Evolutionary conservation across 2,329 filamentous ascomycete species (phyloP), one percentile per base, ranked within the genome.

Genomic region (Colletotrichum sp.): DNA sequence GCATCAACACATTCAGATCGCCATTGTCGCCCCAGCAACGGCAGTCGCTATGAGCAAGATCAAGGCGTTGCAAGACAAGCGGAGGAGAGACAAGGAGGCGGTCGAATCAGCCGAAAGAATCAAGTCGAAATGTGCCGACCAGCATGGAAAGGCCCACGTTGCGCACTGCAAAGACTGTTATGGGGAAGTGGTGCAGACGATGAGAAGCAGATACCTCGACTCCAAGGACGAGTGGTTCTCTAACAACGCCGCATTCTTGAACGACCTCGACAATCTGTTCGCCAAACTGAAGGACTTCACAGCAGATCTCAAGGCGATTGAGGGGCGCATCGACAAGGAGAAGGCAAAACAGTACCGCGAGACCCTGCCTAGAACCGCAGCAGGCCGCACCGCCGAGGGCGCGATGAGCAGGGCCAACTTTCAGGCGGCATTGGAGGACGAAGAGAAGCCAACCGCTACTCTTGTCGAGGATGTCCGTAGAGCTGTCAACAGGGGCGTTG

Each of bases 291-390:
- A 86, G 78, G 82, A 85, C 18, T 82, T 85, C 77, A 85, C 86
- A 60, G 80, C 84, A n/a, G 84, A 85, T 68, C 81, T 91, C 15
- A 82, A 84, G 57, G 82, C 80, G 21, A 87, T 92, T 55, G 89
- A 91, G 78, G 84, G 86, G 26, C 87, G 87, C 75, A 87, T 92
- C 78, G 83, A 85, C 12, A 86, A 86, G 32, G 89, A 91, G 80
- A 90, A 90, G 79, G 86, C 86, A 76, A 86, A 86, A 13, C 92
- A 90, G 89, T 90, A 90, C 73, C 86, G 88, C 71, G 88, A 72
- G n/a, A 26, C 77, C 26, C 66, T 78, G 80, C 71, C 82, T 78
- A 72, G 59, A 18, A 71, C 77, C n/a, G 49, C 64, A 12, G 69
- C 68, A 26, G 72, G 72, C 8, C 63, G 60, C 26, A 57, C 67